A percentile compares a stretch with the other conserved stretches of the same genome.
Evolutionary conservation across 176 grass and related monocot species (phyloP).

Genomic region (Otatea glauca): DNA sequence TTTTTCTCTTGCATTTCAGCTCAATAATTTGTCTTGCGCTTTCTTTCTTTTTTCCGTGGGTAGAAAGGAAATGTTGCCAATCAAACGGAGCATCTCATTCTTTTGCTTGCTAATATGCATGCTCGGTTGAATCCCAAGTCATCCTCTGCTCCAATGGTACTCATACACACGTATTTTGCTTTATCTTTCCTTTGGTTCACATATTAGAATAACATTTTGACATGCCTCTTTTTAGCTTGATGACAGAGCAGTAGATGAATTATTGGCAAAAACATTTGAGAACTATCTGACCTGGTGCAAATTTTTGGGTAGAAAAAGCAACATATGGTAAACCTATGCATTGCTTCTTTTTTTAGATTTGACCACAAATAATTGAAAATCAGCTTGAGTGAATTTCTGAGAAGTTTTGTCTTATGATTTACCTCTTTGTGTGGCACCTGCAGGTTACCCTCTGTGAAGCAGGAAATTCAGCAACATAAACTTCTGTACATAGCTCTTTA

Average conservation of each 20-base stretch:
- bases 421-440: conserved; percentile 26
- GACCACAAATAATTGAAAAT: conserved; percentile 27
- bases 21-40: conserved; percentile 34
- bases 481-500: conserved; percentile 93
- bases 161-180: conserved; percentile 25
- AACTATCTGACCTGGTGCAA: conserved; percentile 96
- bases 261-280: conserved; percentile 84
- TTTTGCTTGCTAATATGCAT: conserved; percentile 92
- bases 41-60: conserved; percentile 7
- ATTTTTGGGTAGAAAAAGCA: conserved; percentile 89
- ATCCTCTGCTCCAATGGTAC: conserved; percentile 73
- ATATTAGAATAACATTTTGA: conserved; percentile 42
- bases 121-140: conserved; percentile 75
- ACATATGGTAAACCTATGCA: conserved; percentile 73
- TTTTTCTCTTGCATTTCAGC: conserved; percentile 30
- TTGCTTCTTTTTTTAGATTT: conserved; percentile 18
- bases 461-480: conserved; percentile 97
- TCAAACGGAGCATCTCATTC: conserved; percentile 95
- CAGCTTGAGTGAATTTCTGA: background rate
- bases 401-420: conserved; percentile 17
- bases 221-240: conserved; percentile 73
- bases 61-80: conserved; percentile 97
- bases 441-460: conserved; percentile 94
- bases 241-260: conserved; percentile 89
- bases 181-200: conserved; percentile 32